Evolutionary conservation across 2,329 filamentous ascomycete genomes (phyloP).

Genomic region (Beauveria sp.): DNA sequence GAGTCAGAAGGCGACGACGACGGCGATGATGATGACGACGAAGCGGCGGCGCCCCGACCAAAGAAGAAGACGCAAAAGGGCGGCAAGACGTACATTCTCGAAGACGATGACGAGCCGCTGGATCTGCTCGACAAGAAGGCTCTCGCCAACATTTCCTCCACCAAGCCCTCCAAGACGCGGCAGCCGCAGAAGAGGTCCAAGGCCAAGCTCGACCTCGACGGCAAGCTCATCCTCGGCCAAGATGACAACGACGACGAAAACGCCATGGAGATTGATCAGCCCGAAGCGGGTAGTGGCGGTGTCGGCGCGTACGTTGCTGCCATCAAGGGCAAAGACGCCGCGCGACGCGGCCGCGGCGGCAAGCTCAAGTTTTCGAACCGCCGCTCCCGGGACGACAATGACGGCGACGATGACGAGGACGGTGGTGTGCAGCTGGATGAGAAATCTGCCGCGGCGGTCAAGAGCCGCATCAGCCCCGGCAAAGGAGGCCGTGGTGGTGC

Average conservation of each 20-base stretch:
- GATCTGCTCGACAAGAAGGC: constrained; percentile 86
- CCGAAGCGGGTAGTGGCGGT: constrained; percentile 45
- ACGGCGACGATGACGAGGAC: constrained; percentile 41
- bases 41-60: constrained; percentile 33
- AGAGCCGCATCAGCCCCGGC: constrained; percentile 38
- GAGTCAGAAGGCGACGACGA: constrained; percentile 47
- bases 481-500: constrained; percentile 27
- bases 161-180: constrained; percentile 64
- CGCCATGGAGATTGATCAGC: constrained; percentile 58
- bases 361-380: constrained; percentile 66
- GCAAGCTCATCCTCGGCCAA: constrained; percentile 69
- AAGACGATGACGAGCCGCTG: constrained; percentile 89
- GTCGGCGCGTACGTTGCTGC: constrained; percentile 63
- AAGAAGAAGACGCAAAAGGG: constrained; percentile 49
- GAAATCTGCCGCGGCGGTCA: constrained; percentile 43
- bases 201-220: constrained; percentile 66
- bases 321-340: constrained; percentile 59
- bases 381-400: constrained; percentile 36
- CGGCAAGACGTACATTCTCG: constrained; percentile 76
- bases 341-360: constrained; percentile 56
- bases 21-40: constrained; percentile 52
- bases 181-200: constrained; percentile 47
- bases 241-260: constrained; percentile 40
- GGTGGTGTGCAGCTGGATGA: constrained; percentile 36
- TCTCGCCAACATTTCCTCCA: constrained; percentile 87